Evolutionary conservation across 768 basidiomycete genomes (phyloP), one percentile per base, ranked within the genome.

Genomic region (Podaxis sp.): DNA sequence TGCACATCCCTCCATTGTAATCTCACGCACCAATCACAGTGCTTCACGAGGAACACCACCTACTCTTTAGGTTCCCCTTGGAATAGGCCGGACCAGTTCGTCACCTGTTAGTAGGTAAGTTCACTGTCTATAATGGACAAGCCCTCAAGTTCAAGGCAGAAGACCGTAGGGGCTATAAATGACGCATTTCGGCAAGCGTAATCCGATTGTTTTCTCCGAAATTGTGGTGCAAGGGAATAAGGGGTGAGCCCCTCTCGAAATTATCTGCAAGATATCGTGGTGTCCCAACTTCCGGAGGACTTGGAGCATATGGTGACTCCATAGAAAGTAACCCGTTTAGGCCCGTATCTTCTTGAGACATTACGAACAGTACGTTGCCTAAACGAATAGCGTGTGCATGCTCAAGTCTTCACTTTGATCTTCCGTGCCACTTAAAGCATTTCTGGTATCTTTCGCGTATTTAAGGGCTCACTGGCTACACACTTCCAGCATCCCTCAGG

Each of bases 81-180:
- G 56, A 28, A n/a, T 26, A 17, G 15, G 5, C 12, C 79, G 82
- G 80, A 82, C 57, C 54, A 57, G 38, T 51, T 55, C 55, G 53
- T 56, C 24, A 51, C 40, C 26, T 54, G n/a, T 22, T 12, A 13
- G 7, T 61, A 8, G 6, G 17, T 10, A 1, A 24, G n/a, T 22
- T n/a, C 38, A 24, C 37, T 58, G n/a, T 44, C 53, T 49, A 12
- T 56, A 33, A 37, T 41, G 24, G 17, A 17, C 36, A 28, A 11
- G 17, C 24, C 20, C 49, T 28, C 49, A 28, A 24, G 38, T 41
- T 28, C 4, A 22, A 12, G 15, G 22, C 8, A 28, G 2, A 24
- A 11, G 11, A 17, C 17, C 44, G 36, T 12, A 24, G 28, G 38
- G 24, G 20, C 56, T 44, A 41, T 24, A 26, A 50, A 50, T 50